These are phyloP conservation scores for Cylindricascospora bacillispora DNA, from an alignment of 1,139 yeast genomes.

Conservation along the genomic window DNA sequence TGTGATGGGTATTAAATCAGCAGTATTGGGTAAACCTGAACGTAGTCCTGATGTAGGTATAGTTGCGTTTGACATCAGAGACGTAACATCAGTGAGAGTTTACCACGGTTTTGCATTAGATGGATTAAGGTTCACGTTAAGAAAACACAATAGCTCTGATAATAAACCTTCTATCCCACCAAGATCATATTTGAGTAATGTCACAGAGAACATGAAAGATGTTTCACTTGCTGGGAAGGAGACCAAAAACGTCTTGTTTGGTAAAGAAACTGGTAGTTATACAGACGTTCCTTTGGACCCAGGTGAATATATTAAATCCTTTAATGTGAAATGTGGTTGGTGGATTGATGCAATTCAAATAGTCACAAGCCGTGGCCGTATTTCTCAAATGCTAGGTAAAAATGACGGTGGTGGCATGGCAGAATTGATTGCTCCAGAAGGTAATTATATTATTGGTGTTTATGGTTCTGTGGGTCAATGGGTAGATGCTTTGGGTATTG, in stretches of 20 bases:
- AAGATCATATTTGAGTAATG: conserved; percentile 31
- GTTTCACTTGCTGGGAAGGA: conserved; percentile 4
- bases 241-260: conserved; percentile 35
- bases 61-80: conserved; percentile 16
- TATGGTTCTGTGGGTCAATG: conserved; percentile 55
- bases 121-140: conserved; percentile 40
- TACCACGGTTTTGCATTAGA: conserved; percentile 69
- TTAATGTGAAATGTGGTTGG: conserved; percentile 60
- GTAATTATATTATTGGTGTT: conserved; percentile 48
- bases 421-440: conserved; percentile 47
- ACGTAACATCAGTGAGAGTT: conserved; percentile 40
- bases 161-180: conserved; percentile 35
- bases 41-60: conserved; percentile 21
- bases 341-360: conserved; percentile 85
- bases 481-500: conserved; percentile 58
- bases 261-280: conserved; percentile 46
- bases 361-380: conserved; percentile 43
- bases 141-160: conserved; percentile 5
- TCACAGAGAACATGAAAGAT: conserved; percentile 12
- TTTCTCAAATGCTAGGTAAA: conserved; percentile 47
- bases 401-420: conserved; percentile 55
- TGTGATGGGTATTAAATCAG: conserved; percentile 34
- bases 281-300: conserved; percentile 42
- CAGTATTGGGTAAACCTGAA: conserved; percentile 30
- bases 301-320: conserved; percentile 49